Evolutionary conservation across 306 rosid genomes (phyloP).

Genomic region (Phaseolus lunatus): DNA sequence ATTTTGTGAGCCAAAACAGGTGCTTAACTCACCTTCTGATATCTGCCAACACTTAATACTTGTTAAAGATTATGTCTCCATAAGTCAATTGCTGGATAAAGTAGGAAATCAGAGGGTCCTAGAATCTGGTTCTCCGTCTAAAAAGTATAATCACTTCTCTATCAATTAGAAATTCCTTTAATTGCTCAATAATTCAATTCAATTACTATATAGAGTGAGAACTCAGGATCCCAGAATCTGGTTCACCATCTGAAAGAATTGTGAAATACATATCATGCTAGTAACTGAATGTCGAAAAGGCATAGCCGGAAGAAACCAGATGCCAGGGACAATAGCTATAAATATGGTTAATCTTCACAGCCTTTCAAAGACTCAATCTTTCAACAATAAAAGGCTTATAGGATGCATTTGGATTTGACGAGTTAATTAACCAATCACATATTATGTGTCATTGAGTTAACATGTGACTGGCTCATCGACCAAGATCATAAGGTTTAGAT

Average conservation of each 20-base stretch:
- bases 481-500: not conserved
- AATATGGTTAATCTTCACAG: not conserved
- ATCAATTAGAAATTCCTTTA: not conserved
- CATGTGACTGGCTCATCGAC: not conserved
- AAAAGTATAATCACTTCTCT: not conserved
- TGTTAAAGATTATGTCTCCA: not conserved
- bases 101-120: not conserved
- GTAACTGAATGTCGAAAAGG: not conserved
- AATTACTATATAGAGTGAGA: not conserved
- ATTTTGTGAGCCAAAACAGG: not conserved
- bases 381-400: not conserved
- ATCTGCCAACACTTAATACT: constrained; percentile 15
- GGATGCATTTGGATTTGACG: not conserved
- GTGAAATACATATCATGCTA: constrained; percentile 20
- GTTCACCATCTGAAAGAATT: not conserved
- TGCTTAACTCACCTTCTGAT: not conserved
- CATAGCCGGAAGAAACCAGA: no score
- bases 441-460: not conserved
- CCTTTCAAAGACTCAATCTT: not conserved
- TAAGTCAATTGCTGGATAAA: not conserved
- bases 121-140: not conserved
- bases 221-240: not conserved
- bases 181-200: not conserved
- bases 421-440: not conserved
- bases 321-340: no score